A percentile compares a stretch with the other conserved stretches of the same genome.
These are phyloP conservation scores for Cyberlindnera misumaiensis DNA, from an alignment of 805 yeast species.

Conservation along the genomic window DNA sequence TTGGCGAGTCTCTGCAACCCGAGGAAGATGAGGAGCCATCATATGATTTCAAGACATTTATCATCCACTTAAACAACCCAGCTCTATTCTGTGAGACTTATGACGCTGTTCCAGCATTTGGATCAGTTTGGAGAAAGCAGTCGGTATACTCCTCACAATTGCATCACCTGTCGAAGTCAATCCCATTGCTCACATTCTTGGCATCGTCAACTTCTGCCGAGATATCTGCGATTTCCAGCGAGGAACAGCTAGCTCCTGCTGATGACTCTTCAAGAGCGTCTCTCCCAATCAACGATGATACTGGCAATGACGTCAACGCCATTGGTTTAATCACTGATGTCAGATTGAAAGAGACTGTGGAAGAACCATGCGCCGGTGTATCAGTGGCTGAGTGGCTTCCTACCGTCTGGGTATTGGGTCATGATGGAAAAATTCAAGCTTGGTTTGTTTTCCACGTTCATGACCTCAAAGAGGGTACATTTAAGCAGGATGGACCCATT, in stretches of 20 bases:
- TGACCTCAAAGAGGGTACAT: slow-evolving; percentile 36
- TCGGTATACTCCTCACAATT: slow-evolving; percentile 37
- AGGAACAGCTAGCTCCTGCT: slow-evolving; percentile 36
- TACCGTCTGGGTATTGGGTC: slow-evolving; percentile 51
- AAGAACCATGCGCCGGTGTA: slow-evolving; percentile 50
- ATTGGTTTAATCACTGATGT: slow-evolving; percentile 65
- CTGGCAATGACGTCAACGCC: slow-evolving; percentile 63
- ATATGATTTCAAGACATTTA: slow-evolving; percentile 20
- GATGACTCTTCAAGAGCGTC: slow-evolving; percentile 71
- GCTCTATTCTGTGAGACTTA: slow-evolving; percentile 26
- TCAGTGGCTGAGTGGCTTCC: slow-evolving; percentile 61
- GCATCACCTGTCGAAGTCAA: slow-evolving; percentile 32
- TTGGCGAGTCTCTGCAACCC: slow-evolving; percentile 20
- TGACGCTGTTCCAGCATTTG: slow-evolving; percentile 48
- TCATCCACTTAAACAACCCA: slow-evolving; percentile 8
- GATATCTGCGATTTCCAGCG: slow-evolving; percentile 37
- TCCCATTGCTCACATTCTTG: slow-evolving; percentile 34
- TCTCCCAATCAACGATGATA: slow-evolving; percentile 60
- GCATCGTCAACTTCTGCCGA: slow-evolving; percentile 66
- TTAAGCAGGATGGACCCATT: slow-evolving; percentile 20
- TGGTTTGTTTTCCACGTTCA: slow-evolving; percentile 60
- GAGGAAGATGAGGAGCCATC: slow-evolving; percentile 27
- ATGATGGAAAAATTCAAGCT: slow-evolving; percentile 52
- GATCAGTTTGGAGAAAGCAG: slow-evolving; percentile 40
- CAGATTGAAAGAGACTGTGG: slow-evolving; percentile 34